Percentiles rank a stretch among this genome's conserved stretches.
These are phyloP conservation scores for Plasmodium cynomolgi DNA, from an alignment of 169 alveolate genomes.

Conservation along the genomic window DNA sequence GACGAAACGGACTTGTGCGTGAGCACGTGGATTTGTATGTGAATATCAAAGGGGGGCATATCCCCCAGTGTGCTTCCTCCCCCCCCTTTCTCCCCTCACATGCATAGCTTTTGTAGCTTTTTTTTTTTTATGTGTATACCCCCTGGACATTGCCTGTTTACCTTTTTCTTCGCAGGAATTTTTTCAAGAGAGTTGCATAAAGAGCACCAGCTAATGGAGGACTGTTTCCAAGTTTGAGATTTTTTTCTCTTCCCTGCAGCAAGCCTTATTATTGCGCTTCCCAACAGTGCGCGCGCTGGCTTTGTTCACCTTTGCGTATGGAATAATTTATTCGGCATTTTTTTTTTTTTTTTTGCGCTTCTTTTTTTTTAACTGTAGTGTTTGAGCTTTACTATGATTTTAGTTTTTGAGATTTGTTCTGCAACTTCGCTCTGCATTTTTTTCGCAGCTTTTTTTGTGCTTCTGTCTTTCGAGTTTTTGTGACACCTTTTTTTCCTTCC, in stretches of 20 bases:
- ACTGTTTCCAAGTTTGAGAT: not conserved
- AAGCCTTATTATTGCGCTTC: not conserved
- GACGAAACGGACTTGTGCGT: not conserved
- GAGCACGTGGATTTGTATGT: not conserved
- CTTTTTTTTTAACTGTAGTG: too few species aligned
- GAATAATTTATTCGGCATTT: not conserved
- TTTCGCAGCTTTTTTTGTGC: too few species aligned
- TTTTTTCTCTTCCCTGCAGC: not conserved
- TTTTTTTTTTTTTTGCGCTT: not conserved
- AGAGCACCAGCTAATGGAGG: not conserved
- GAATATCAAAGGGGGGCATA: not conserved
- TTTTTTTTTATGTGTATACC: not conserved
- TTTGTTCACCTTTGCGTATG: not conserved
- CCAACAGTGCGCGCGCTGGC: not conserved
- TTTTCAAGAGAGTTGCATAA: slow-evolving; percentile 36
- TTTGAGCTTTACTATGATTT: not conserved
- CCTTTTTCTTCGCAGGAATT: slow-evolving; percentile 23
- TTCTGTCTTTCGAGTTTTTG: not conserved
- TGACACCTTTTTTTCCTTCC: not conserved
- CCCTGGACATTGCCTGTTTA: not conserved
- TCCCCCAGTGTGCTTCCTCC: not conserved
- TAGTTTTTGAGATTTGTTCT: not conserved
- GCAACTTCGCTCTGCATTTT: not conserved
- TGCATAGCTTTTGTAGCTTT: not conserved
- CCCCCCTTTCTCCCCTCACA: too few species aligned